Conservation (phyloP, 768 basidiomycete genomes). For the Aureoboletus auriporus region DNA sequence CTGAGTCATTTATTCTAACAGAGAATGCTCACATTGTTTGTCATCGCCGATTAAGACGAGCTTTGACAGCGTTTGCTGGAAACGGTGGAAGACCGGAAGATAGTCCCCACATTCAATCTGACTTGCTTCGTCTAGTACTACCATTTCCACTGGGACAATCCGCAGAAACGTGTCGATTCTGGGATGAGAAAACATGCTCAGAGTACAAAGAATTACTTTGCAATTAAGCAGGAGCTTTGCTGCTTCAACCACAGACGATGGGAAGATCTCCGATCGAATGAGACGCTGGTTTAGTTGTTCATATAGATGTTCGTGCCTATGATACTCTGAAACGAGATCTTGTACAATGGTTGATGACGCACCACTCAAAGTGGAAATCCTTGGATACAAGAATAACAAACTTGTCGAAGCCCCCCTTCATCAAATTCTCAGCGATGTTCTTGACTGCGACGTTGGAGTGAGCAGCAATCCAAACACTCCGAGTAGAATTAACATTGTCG, state of each 20-base stretch:
- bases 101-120: conserved; percentile 44
- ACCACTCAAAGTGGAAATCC: conserved; percentile 47
- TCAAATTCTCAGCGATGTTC: conserved; percentile 47
- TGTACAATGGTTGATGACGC: conserved; percentile 1
- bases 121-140: conserved; percentile 47
- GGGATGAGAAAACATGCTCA: conserved; percentile 41
- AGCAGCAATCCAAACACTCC: conserved; percentile 38
- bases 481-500: conserved; percentile 2
- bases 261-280: conserved; percentile 35
- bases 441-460: conserved; percentile 52
- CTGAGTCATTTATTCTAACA: not conserved
- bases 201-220: conserved; percentile 43
- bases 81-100: conserved; percentile 31
- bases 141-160: conserved; percentile 31
- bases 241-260: conserved; percentile 8
- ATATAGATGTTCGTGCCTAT: conserved; percentile 52
- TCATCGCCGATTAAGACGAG: conserved; percentile 39
- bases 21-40: conserved; percentile 30
- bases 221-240: conserved; percentile 26
- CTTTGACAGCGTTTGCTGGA: conserved; percentile 25
- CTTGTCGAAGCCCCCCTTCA: conserved; percentile 25
- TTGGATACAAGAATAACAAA: conserved; percentile 43
- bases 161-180: conserved; percentile 11
- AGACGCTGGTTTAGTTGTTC: conserved; percentile 29
- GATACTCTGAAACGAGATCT: not conserved